Conservation (phyloP, 768 basidiomycete species). For the Amanita phalloides region DNA sequence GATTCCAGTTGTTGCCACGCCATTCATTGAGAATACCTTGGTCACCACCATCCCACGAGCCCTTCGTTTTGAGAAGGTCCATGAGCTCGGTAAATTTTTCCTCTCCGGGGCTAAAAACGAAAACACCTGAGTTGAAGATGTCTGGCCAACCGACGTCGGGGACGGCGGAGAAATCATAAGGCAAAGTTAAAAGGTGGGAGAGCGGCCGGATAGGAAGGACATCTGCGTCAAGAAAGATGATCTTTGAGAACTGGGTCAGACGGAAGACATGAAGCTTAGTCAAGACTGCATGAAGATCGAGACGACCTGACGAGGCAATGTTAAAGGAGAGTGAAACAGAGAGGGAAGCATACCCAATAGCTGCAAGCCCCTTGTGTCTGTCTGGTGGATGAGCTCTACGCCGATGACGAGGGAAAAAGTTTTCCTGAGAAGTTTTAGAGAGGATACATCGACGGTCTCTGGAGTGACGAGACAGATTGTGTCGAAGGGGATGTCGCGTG, state of each 20-base stretch:
- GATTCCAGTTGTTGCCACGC: conserved; percentile 79
- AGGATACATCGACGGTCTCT: conserved; percentile 77
- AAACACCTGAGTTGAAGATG: conserved; percentile 96
- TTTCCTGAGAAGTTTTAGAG: conserved; percentile 69
- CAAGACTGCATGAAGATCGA: conserved; percentile 85
- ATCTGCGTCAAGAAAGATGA: conserved; percentile 90
- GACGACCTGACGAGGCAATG: conserved; percentile 54
- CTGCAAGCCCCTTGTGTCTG: conserved; percentile 53
- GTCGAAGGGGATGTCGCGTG: conserved; percentile 59
- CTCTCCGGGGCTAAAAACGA: conserved; percentile 76
- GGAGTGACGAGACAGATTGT: conserved; percentile 92
- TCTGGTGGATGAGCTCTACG: conserved; percentile 77
- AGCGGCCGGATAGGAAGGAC: conserved; percentile 82
- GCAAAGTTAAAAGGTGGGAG: conserved; percentile 81
- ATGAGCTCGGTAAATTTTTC: conserved; percentile 74
- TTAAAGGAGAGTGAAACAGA: not conserved
- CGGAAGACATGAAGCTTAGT: conserved; percentile 97
- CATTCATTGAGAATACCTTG: conserved; percentile 97
- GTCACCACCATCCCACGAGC: conserved; percentile 97
- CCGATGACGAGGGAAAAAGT: conserved; percentile 83
- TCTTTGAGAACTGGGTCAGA: conserved; percentile 73
- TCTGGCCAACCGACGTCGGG: conserved; percentile 99
- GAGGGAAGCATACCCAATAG: conserved; percentile 56
- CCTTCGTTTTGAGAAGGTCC: conserved; percentile 62
- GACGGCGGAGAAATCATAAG: conserved; percentile 82